Conservation (phyloP, 1,139 yeast genomes). For the Protomyces gravidus region DNA sequence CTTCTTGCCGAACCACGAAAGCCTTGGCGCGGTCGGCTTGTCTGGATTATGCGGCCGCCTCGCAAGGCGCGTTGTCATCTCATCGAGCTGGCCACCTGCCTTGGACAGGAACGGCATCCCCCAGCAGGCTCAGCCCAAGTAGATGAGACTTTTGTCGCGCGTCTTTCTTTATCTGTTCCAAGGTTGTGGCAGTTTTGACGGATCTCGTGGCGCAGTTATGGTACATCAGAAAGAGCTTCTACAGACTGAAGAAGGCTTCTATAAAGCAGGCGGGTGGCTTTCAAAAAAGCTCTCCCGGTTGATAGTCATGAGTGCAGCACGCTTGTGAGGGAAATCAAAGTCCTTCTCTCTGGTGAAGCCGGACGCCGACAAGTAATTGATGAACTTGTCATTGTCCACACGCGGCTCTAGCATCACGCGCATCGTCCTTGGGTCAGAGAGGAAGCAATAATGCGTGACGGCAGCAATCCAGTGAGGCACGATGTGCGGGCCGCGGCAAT, state of each 20-base stretch:
- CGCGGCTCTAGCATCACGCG: conserved; percentile 36
- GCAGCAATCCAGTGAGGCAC: conserved; percentile 36
- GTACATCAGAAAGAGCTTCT: not conserved
- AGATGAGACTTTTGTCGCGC: too few species aligned
- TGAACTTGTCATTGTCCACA: conserved; percentile 35
- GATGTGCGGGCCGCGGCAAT: conserved; percentile 36
- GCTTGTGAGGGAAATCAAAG: conserved; percentile 37
- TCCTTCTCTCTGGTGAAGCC: conserved; percentile 34
- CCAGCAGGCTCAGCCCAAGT: not conserved
- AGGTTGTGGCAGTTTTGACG: not conserved
- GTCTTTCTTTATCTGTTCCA: too few species aligned
- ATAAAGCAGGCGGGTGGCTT: not conserved
- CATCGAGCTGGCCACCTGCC: conserved; percentile 26
- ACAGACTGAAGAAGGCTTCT: not conserved
- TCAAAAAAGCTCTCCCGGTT: conserved; percentile 33
- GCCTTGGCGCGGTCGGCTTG: conserved; percentile 4
- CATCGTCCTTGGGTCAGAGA: conserved; percentile 34
- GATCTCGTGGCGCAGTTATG: not conserved
- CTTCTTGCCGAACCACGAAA: conserved; percentile 7
- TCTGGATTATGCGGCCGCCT: conserved; percentile 15
- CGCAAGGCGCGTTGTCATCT: conserved; percentile 17
- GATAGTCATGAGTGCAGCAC: conserved; percentile 36
- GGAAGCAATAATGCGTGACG: conserved; percentile 35
- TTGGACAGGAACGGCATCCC: conserved; percentile 11
- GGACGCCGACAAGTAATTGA: conserved; percentile 31